Percentiles rank a stretch among this genome's conserved stretches.
phyloP scores from a whole-genome alignment of 352 stramenopile genomes.

The Discostella stelligera region DNA sequence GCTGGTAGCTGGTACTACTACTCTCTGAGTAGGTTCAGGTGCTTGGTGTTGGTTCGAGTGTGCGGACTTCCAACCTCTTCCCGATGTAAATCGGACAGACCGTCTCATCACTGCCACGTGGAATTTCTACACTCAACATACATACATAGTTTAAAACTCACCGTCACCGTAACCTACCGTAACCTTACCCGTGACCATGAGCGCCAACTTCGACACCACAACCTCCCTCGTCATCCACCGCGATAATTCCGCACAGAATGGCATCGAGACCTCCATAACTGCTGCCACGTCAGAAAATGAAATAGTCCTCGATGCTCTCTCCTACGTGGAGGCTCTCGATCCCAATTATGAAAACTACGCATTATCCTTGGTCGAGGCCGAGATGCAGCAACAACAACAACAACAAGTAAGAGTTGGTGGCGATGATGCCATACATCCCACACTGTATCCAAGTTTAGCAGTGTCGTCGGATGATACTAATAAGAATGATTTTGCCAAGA shows the following conservation, averaged over 20 bases:
- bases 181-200: background rate
- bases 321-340: conserved; percentile 52
- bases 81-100: too few species aligned
- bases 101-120: too few species aligned
- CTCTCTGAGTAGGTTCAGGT: too few species aligned
- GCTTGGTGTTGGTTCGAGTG: too few species aligned
- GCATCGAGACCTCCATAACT: background rate
- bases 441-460: background rate
- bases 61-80: too few species aligned
- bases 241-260: background rate
- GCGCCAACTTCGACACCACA: background rate
- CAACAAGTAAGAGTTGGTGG: background rate
- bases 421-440: conserved; percentile 19
- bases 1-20: too few species aligned
- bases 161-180: too few species aligned
- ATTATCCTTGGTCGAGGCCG: conserved; percentile 49
- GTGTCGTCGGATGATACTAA: background rate
- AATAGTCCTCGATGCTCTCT: conserved; percentile 51
- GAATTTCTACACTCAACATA: too few species aligned
- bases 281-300: background rate
- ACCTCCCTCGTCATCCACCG: background rate
- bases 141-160: too few species aligned
- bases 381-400: conserved; percentile 18
- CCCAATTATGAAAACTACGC: conserved; percentile 50
- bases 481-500: conserved; percentile 1